These are phyloP conservation scores for Fusarium poae DNA, from an alignment of 2,329 filamentous ascomycete genomes.

Conservation along the genomic window DNA sequence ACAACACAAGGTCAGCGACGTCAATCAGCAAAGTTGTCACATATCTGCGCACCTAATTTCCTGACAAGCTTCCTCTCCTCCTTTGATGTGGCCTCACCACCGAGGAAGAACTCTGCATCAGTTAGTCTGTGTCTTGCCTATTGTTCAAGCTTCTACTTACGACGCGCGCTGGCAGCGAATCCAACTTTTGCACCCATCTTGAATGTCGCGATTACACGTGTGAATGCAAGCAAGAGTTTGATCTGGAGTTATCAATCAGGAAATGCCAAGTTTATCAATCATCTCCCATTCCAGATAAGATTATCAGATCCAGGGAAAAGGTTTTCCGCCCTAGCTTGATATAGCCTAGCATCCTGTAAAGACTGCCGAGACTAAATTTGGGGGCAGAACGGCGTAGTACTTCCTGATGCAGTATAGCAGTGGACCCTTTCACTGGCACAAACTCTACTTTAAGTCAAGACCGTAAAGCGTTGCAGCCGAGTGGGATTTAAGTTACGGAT, in stretches of 20 bases:
- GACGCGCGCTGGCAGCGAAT: constrained; percentile 6
- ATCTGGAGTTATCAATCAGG: background rate
- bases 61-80: constrained; percentile 50
- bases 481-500: background rate
- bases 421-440: background rate
- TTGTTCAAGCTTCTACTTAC: background rate
- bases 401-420: background rate
- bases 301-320: constrained; percentile 29
- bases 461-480: background rate
- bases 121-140: background rate
- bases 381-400: constrained; percentile 5
- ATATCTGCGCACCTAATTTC: constrained; percentile 44
- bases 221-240: no score
- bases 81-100: constrained; percentile 22
- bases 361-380: constrained; percentile 7
- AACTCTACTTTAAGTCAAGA: background rate
- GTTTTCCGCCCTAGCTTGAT: background rate
- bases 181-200: constrained; percentile 8
- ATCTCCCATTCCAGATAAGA: background rate
- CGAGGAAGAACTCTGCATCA: constrained; percentile 16
- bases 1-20: background rate
- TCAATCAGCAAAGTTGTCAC: rapidly evolving
- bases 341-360: background rate
- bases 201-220: background rate
- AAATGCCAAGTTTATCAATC: constrained; percentile 6